Evolutionary conservation across 306 rosid species (phyloP), one percentile per base, ranked within the genome.

Genomic region (Acacia confusa): DNA sequence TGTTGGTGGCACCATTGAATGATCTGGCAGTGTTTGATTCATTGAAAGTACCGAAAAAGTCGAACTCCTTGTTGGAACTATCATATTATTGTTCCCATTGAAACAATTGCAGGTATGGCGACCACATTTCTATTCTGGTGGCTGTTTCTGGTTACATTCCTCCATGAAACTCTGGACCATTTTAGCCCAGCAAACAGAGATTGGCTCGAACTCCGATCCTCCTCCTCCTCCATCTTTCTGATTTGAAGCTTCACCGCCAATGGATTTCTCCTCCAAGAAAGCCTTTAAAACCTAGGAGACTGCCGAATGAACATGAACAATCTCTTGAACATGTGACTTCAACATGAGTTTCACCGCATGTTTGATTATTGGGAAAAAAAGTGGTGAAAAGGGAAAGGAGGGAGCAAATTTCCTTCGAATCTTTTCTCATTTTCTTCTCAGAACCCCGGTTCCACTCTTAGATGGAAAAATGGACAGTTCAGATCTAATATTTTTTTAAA

Each of bases 51-150:
- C 88, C 88, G 45, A 92, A 92, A 70, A 89, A 50, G 36, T 95
- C 98, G 65, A 92, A 84, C 55, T 95, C 97, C 17, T 95, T 98
- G 78, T 95, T 97, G 82, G 99, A 95, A 84, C 92, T 88, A 47
- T 92, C 98, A 70, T 28, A 28, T 95, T 93, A 85, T 78, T 71
- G 81, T 89, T 95, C 10, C 91, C 96, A 83, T 95, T 90, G 70
- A 95, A 95, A 86, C 98, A 95, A 82, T 95, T 95, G 86, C 97
- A 95, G 89, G 91, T 97, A 74, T 92, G 90, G 61, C 97, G 93
- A 28, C 90, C 92, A 9, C 84, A 84, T 83, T 92, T 95, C 40
- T 83, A 72, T 47, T 81, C 79, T 4, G 82, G 75, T 36, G 86
- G 78, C 20, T 82, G 97, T 71, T 88, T 92, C 78, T 95, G 98